Base-by-base conservation (phyloP, 2,329 filamentous ascomycete genomes). In the Stemphylium vesicarium region DNA sequence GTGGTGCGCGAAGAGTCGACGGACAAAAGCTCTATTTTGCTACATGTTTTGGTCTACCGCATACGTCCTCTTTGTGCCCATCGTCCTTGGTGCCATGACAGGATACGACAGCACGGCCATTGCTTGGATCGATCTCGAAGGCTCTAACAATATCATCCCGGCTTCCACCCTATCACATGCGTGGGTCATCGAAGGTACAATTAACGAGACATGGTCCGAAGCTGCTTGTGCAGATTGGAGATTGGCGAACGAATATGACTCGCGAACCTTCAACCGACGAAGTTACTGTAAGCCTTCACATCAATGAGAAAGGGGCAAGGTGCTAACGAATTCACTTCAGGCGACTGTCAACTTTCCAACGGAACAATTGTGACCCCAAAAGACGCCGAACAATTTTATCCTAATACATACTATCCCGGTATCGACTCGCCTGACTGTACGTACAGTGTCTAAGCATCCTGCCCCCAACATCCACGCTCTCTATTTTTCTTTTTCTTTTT, bases 51-150 rank as follows among this genome's bases (percentile, higher is more conserved):
- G 75, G 13, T 64, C 71, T 3, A 69, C 59, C 1, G 35, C 58
- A 3, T 76, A 72, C 33, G 64, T 75, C 12, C 45, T 76, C 1
- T 53, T 52, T 12, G 64, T 76, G 16, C 74, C 72, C 1, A 70
- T 72, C 16, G 59, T 73, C 4, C 42, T 75, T 1, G 52, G 63
- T n/a, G 73, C 74, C 11, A 75, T 77, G 70, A 74, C 71, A 0
- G 75, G 75, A 9, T 77, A 76, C 46, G 68, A 73, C n/a, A 66
- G 59, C 38, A 65, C 61, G 1, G 57, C 59, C 2, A 64, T 64
- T 4, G 59, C 68, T 0, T 74, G 69, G 65, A 56, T 75, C 12
- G 63, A 60, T 15, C 40, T 72, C 13, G 59, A 68, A 12, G 57
- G 60, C 13, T 49, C 50, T 3, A 60, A 68, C 13, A 69, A 72